These are phyloP conservation scores for Pyrenula massariospora DNA, from an alignment of 495 filamentous ascomycete genomes.

Conservation along the genomic window DNA sequence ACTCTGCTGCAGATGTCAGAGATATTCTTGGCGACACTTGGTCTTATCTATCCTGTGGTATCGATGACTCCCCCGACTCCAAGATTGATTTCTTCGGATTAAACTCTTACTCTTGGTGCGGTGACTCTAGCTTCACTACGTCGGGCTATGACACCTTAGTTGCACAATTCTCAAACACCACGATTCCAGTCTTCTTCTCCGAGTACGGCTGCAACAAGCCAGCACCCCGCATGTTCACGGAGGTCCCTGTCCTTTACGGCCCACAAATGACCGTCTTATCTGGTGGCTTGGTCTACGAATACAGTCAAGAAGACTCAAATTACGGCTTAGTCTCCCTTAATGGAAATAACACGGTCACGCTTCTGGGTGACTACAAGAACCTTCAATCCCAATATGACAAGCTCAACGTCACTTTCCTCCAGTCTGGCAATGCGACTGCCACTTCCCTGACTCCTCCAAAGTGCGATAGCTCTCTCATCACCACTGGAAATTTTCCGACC, in stretches of 20 bases:
- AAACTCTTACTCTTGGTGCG: conserved; percentile 95
- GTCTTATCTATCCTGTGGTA: conserved; percentile 76
- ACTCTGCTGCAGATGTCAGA: conserved; percentile 90
- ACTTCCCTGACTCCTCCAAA: conserved; percentile 37
- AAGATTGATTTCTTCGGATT: conserved; percentile 80
- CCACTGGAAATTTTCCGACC: conserved; percentile 46
- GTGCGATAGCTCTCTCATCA: conserved; percentile 55
- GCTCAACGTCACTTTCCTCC: conserved; percentile 54
- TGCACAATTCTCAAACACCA: conserved; percentile 54
- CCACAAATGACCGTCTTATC: conserved; percentile 71
- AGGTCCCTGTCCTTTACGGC: conserved; percentile 72
- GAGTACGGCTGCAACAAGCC: conserved; percentile 91
- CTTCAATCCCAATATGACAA: conserved; percentile 63
- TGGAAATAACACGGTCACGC: conserved; percentile 47
- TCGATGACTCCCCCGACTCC: conserved; percentile 51
- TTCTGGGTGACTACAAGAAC: conserved; percentile 63
- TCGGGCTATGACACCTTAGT: conserved; percentile 65
- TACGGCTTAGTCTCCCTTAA: conserved; percentile 70
- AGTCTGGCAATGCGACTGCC: conserved; percentile 42
- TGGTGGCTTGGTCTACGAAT: conserved; percentile 86
- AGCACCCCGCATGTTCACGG: conserved; percentile 68
- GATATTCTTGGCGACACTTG: conserved; percentile 64
- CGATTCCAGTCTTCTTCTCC: conserved; percentile 87
- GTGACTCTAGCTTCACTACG: conserved; percentile 55
- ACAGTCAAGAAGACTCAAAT: conserved; percentile 65